phyloP scores from a whole-genome alignment of 768 basidiomycete genomes.

The Porpolomopsis calyptriformis region DNA sequence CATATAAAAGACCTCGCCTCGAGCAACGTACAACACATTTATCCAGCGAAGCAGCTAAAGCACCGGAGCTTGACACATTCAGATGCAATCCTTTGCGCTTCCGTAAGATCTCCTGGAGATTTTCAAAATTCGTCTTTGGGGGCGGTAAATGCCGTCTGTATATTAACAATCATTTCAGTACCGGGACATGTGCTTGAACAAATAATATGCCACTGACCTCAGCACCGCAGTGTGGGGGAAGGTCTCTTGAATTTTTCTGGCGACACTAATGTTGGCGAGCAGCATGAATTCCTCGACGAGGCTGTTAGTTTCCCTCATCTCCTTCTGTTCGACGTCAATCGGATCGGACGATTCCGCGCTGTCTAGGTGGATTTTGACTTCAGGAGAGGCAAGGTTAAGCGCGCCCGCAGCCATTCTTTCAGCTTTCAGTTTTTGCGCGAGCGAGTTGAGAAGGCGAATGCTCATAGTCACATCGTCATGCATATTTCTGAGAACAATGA shows the following conservation, averaged over 20 bases:
- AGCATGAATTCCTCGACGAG: conserved; percentile 99
- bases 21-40: conserved; percentile 58
- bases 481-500: conserved; percentile 37
- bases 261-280: conserved; percentile 92
- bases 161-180: background rate
- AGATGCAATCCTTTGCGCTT: conserved; percentile 76
- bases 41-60: conserved; percentile 82
- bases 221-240: conserved; percentile 95
- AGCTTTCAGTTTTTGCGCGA: conserved; percentile 78
- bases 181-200: background rate
- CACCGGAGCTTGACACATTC: conserved; percentile 86
- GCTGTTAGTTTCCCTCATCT: conserved; percentile 85
- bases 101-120: conserved; percentile 79
- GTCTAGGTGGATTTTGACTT: conserved; percentile 94
- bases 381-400: conserved; percentile 93
- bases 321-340: conserved; percentile 95
- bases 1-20: background rate
- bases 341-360: conserved; percentile 90
- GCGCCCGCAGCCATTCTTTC: conserved; percentile 93
- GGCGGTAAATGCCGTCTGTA: conserved; percentile 82
- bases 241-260: conserved; percentile 80
- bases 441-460: conserved; percentile 78
- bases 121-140: conserved; percentile 90
- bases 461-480: conserved; percentile 76
- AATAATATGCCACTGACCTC: conserved; percentile 33